phyloP scores from a whole-genome alignment of 345 rosid species.

The Raphanus raphanistrum region DNA sequence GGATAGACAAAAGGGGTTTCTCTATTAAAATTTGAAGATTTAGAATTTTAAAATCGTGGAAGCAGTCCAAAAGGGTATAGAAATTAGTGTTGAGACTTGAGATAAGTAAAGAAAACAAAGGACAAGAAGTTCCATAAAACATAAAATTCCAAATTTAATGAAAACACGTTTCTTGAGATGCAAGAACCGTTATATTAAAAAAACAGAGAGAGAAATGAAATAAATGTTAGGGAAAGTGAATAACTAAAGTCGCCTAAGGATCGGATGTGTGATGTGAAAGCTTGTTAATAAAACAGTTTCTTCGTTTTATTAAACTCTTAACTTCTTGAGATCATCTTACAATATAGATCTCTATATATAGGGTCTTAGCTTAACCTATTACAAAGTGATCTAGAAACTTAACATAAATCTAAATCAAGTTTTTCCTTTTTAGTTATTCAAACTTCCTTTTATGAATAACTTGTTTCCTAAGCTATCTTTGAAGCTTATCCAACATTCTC shows the following conservation, averaged over 20 bases:
- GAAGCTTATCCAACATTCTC: too few species aligned
- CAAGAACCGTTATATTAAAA: constrained; percentile 11
- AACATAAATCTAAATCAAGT: too few species aligned
- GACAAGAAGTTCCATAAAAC: constrained; percentile 23
- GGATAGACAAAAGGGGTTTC: background rate
- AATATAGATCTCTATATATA: too few species aligned
- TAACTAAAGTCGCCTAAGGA: background rate
- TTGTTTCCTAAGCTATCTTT: too few species aligned
- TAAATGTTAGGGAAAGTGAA: constrained; percentile 16
- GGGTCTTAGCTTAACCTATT: too few species aligned
- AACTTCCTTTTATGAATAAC: too few species aligned
- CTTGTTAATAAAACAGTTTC: too few species aligned
- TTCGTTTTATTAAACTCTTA: too few species aligned
- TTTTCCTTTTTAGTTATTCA: too few species aligned
- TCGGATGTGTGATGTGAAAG: too few species aligned
- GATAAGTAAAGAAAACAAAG: background rate
- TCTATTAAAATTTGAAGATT: background rate
- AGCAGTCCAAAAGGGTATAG: background rate
- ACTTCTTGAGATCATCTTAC: too few species aligned
- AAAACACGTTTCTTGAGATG: constrained; percentile 12
- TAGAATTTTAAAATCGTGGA: background rate
- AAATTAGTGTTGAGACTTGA: background rate
- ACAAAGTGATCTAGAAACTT: too few species aligned
- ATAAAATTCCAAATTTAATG: constrained; percentile 15
- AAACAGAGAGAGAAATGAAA: constrained; percentile 5